Evolutionary conservation across 176 grass and related monocot genomes (phyloP).

Genomic region (Zea mays): Zm-B73-REFERENCE-NAM-5.0 NC_050102.1:141762001-141762500

Average conservation of each 20-base stretch:
- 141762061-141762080: too few relatives aligned
- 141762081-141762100: too few relatives aligned
- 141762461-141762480: slow-evolving; percentile 81
- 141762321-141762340: neutral
- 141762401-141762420: slow-evolving; percentile 86
- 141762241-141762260: neutral
- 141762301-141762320: slow-evolving; percentile 3
- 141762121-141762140: too few relatives aligned
- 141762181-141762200: too few relatives aligned
- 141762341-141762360: slow-evolving; percentile 19
- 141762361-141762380: slow-evolving; percentile 5
- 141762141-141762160: too few relatives aligned
- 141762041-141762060: too few relatives aligned
- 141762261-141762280: neutral
- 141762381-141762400: slow-evolving; percentile 25
- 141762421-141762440: slow-evolving; percentile 85
- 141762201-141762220: too few relatives aligned
- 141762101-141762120: too few relatives aligned
- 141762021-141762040: too few relatives aligned
- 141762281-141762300: slow-evolving; percentile 13
- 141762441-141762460: slow-evolving; percentile 88
- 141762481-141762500: slow-evolving; percentile 85
- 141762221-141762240: slow-evolving; percentile 12
- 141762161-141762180: too few relatives aligned
- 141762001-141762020: too few relatives aligned